Evolutionary conservation across 164 flowering plant genomes (phyloP).

Genomic region (Tetracentron sinense): DNA sequence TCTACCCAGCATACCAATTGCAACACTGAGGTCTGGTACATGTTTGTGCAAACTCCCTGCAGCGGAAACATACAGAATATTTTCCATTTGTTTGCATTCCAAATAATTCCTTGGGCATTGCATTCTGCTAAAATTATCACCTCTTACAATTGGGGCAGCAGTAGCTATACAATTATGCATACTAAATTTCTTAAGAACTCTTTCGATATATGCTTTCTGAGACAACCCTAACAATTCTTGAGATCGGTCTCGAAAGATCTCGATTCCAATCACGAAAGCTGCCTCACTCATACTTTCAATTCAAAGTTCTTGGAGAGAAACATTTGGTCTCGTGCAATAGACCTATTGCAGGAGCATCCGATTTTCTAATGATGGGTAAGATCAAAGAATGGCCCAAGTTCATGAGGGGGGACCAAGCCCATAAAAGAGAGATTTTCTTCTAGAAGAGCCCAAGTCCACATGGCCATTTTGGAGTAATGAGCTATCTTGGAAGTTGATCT

Average conservation of each 20-base stretch:
- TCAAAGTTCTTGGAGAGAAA: not conserved
- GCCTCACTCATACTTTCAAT: not conserved
- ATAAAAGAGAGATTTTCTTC: no score
- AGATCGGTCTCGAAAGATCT: not conserved
- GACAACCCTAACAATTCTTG: not conserved
- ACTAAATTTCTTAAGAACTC: not conserved
- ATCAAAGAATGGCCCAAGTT: no score
- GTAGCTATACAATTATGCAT: not conserved
- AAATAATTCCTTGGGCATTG: not conserved
- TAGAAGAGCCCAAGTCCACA: no score
- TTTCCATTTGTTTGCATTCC: not conserved
- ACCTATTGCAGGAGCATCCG: no score
- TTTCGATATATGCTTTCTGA: not conserved
- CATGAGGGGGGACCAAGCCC: no score
- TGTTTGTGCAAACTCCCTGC: not conserved
- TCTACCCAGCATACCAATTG: not conserved
- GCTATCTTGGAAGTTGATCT: no score
- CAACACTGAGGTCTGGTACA: not conserved
- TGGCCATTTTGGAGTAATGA: no score
- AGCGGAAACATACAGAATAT: constrained; percentile 1
- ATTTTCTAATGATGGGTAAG: no score
- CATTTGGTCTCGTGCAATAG: not conserved
- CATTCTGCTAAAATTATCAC: not conserved
- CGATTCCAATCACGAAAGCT: no score
- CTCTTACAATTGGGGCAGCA: not conserved